phyloP scores from a whole-genome alignment of 768 basidiomycete species.

The Crucibulum laeve region DNA sequence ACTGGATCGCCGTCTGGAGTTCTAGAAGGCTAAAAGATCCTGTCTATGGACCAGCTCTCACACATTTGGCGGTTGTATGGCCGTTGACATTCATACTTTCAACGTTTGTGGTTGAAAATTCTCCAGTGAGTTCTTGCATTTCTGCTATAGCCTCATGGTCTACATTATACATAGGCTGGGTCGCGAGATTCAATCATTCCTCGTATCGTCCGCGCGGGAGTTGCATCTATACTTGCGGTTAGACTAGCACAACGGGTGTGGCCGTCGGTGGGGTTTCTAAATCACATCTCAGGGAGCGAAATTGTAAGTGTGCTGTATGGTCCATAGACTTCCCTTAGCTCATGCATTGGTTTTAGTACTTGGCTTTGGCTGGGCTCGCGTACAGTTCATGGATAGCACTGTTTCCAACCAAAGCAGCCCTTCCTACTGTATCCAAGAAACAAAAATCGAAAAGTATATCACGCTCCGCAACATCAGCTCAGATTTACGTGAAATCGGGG shows the following conservation, averaged over 20 bases:
- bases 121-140: conserved; percentile 13
- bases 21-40: conserved; percentile 44
- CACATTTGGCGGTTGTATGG: conserved; percentile 52
- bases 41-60: conserved; percentile 51
- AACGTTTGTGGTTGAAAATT: conserved; percentile 33
- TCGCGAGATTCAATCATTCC: too few relatives aligned
- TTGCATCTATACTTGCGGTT: conserved; percentile 20
- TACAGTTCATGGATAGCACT: conserved; percentile 24
- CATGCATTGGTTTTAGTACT: conserved; percentile 14
- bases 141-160: background rate
- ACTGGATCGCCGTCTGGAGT: conserved; percentile 61
- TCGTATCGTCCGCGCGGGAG: conserved; percentile 10
- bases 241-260: conserved; percentile 24
- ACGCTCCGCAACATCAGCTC: conserved; percentile 10
- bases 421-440: conserved; percentile 6
- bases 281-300: conserved; percentile 29
- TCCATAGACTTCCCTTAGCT: background rate
- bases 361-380: conserved; percentile 24
- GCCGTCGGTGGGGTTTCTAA: conserved; percentile 19
- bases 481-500: conserved; percentile 17
- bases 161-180: too few relatives aligned
- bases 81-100: conserved; percentile 53
- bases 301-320: conserved; percentile 24
- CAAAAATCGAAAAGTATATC: conserved; percentile 14
- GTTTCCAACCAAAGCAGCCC: conserved; percentile 4